Evolutionary conservation across 78 protist species (phyloP).

Genomic region (Dictyostelium firmibasis): DNA sequence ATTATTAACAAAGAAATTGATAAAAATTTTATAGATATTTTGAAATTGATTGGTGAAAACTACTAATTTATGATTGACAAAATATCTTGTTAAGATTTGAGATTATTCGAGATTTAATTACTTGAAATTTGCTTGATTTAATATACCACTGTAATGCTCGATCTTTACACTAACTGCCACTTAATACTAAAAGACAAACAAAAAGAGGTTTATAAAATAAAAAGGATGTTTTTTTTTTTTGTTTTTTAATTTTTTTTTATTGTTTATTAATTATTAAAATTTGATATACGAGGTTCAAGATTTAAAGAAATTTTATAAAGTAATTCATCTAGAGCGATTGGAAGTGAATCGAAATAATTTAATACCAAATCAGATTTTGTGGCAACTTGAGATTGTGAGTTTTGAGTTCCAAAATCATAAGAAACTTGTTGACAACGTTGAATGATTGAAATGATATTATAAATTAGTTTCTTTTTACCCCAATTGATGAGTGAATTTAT

Average conservation of each 20-base stretch:
- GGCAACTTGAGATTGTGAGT: neutral
- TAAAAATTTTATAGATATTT: too few relatives aligned
- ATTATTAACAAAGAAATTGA: too few relatives aligned
- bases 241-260: neutral
- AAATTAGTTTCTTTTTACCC: constrained; percentile 66
- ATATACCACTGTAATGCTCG: too few relatives aligned
- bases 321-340: constrained; percentile 62
- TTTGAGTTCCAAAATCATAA: constrained; percentile 45
- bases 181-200: too few relatives aligned
- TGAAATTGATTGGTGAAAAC: too few relatives aligned
- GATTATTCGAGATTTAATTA: too few relatives aligned
- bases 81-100: too few relatives aligned
- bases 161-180: too few relatives aligned
- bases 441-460: constrained; percentile 63
- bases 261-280: neutral
- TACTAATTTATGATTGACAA: too few relatives aligned
- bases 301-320: constrained; percentile 62
- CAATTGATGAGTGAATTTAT: constrained; percentile 79
- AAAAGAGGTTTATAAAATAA: too few relatives aligned
- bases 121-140: too few relatives aligned
- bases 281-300: constrained; percentile 54
- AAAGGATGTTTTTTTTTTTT: neutral
- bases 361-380: constrained; percentile 18
- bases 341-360: constrained; percentile 47
- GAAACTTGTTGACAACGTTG: constrained; percentile 74